A percentile compares a stretch with the other conserved stretches of the same genome.
Conservation (phyloP, 1,284 basidiomycete genomes). For the Pseudomicrostroma phylloplanum region DNA sequence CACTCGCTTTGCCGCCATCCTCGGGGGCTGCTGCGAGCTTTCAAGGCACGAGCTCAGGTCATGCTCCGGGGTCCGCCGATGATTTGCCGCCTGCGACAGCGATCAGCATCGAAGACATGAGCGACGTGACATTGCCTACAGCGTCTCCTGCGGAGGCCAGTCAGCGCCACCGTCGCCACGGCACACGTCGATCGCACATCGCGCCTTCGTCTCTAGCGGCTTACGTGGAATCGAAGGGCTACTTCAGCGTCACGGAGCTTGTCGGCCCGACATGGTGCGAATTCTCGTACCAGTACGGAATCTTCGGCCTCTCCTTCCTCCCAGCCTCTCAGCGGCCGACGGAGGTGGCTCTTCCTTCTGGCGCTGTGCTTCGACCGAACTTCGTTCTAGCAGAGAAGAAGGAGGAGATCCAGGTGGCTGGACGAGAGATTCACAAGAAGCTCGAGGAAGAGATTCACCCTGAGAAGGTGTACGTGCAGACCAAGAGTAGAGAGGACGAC, state of each 20-base stretch:
- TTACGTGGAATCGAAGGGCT: conserved; percentile 8
- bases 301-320: conserved; percentile 32
- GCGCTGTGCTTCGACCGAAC: conserved; percentile 22
- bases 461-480: conserved; percentile 58
- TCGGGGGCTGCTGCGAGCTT: too few relatives aligned
- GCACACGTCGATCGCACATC: too few relatives aligned
- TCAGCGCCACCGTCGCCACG: too few relatives aligned
- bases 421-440: conserved; percentile 64
- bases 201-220: too few relatives aligned
- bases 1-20: too few relatives aligned
- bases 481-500: conserved; percentile 61
- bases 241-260: conserved; percentile 41
- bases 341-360: conserved; percentile 31
- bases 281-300: conserved; percentile 34
- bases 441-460: conserved; percentile 70
- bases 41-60: too few relatives aligned
- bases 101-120: too few relatives aligned
- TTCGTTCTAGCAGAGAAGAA: conserved; percentile 17
- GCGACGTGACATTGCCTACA: too few relatives aligned
- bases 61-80: too few relatives aligned
- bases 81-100: too few relatives aligned
- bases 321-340: conserved; percentile 28
- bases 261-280: conserved; percentile 46
- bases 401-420: conserved; percentile 23
- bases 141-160: too few relatives aligned